phyloP scores from a whole-genome alignment of 2,329 filamentous ascomycete genomes.

The Alternaria triticina region DNA sequence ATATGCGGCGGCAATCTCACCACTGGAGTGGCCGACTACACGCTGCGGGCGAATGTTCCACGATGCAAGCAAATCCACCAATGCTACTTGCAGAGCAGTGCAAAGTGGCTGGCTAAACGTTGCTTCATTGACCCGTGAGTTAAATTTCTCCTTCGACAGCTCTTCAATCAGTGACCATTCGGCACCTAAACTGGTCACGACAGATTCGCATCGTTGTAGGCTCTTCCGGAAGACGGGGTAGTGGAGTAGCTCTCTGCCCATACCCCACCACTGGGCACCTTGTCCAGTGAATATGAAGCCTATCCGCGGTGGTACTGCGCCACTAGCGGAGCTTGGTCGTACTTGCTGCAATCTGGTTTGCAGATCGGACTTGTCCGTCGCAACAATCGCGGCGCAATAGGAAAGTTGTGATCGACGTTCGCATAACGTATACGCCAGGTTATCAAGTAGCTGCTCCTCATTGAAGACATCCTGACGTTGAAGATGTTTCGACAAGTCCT shows the following conservation, averaged over 20 bases:
- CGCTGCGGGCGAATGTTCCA: slow-evolving; percentile 20
- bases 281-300: slow-evolving; percentile 52
- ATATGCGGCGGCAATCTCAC: slow-evolving; percentile 38
- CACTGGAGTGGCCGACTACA: slow-evolving; percentile 35
- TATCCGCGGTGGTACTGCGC: neutral
- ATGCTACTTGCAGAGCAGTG: slow-evolving; percentile 29
- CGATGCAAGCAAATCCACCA: slow-evolving; percentile 23
- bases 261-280: slow-evolving; percentile 51
- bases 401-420: slow-evolving; percentile 16
- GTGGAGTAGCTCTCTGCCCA: slow-evolving; percentile 48
- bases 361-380: slow-evolving; percentile 2
- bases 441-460: slow-evolving; percentile 11
- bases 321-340: neutral
- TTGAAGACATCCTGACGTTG: slow-evolving; percentile 5
- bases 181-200: slow-evolving; percentile 8
- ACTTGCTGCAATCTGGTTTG: neutral
- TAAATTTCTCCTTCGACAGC: slow-evolving; percentile 5
- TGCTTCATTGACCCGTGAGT: slow-evolving; percentile 16
- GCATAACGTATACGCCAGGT: slow-evolving; percentile 29
- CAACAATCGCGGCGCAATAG: slow-evolving; percentile 1
- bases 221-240: slow-evolving; percentile 17
- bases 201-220: slow-evolving; percentile 5
- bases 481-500: slow-evolving; percentile 25
- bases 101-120: slow-evolving; percentile 26
- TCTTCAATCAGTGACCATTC: slow-evolving; percentile 19